Percentiles rank a stretch among this genome's conserved stretches.
Conservation (phyloP, 148 eudicot genomes). For the Dysphania ambrosioides region DNA sequence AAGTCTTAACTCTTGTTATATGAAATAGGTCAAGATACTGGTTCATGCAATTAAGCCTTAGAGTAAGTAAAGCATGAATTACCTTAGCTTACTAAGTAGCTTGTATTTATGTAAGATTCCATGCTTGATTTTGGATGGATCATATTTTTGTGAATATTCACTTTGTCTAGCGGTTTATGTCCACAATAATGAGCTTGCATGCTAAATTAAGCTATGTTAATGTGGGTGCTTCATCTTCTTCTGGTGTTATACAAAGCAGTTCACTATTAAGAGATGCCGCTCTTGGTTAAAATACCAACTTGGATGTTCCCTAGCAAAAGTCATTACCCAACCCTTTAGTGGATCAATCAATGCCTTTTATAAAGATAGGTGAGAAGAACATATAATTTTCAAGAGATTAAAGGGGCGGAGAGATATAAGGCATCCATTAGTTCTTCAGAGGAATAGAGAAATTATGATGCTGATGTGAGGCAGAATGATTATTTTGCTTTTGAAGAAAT, state of each 20-base stretch:
- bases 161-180: too few species aligned
- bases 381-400: constrained; percentile 34
- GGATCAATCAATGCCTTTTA: constrained; percentile 23
- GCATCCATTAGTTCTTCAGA: constrained; percentile 36
- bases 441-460: constrained; percentile 26
- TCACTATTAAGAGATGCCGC: constrained; percentile 29
- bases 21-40: not conserved
- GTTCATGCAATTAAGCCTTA: not conserved
- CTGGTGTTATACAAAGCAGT: constrained; percentile 29
- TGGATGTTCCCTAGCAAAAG: constrained; percentile 20
- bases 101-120: too few species aligned
- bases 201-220: constrained; percentile 26
- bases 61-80: not conserved
- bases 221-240: constrained; percentile 30
- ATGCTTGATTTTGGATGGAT: too few species aligned
- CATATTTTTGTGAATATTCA: too few species aligned
- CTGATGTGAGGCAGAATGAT: constrained; percentile 28
- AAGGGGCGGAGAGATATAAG: too few species aligned
- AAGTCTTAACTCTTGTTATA: not conserved
- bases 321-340: constrained; percentile 21
- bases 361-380: constrained; percentile 34
- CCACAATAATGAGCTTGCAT: constrained; percentile 33
- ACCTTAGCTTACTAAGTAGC: not conserved
- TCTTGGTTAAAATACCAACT: constrained; percentile 28
- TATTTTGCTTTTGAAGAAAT: constrained; percentile 27